Evolutionary conservation across 2,329 filamentous ascomycete species (phyloP).

Genomic region (Sclerotinia nivalis): DNA sequence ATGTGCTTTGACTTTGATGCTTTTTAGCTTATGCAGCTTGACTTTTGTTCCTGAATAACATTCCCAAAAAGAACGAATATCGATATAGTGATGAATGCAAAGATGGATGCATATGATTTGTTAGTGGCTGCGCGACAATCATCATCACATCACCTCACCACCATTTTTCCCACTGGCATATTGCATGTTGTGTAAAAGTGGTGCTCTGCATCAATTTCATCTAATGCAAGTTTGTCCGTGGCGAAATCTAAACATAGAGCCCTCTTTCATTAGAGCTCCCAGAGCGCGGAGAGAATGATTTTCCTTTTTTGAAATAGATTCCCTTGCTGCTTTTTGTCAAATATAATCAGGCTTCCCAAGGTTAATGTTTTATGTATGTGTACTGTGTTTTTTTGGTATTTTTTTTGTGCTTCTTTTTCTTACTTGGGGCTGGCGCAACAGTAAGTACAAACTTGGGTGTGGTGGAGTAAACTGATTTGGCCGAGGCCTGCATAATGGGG

Average conservation of each 20-base stretch:
- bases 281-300: constrained; percentile 1
- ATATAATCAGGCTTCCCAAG: background rate
- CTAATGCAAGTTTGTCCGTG: constrained; percentile 15
- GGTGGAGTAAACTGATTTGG: constrained; percentile 15
- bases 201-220: background rate
- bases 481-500: constrained; percentile 12
- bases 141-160: background rate
- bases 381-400: no score
- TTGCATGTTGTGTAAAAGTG: constrained; percentile 25
- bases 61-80: background rate
- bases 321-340: constrained; percentile 23
- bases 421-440: constrained; percentile 1
- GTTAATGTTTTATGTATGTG: no score
- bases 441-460: background rate
- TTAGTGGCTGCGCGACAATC: constrained; percentile 5
- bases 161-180: background rate
- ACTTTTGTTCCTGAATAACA: background rate
- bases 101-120: background rate
- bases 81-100: background rate
- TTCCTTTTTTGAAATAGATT: background rate
- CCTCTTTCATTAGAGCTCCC: background rate
- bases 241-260: constrained; percentile 24
- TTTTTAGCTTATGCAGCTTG: background rate
- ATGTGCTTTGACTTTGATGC: background rate
- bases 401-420: background rate